These are phyloP conservation scores for Aspergillus saccharolyticus DNA, from an alignment of 495 filamentous ascomycete genomes.

Conservation along the genomic window DNA sequence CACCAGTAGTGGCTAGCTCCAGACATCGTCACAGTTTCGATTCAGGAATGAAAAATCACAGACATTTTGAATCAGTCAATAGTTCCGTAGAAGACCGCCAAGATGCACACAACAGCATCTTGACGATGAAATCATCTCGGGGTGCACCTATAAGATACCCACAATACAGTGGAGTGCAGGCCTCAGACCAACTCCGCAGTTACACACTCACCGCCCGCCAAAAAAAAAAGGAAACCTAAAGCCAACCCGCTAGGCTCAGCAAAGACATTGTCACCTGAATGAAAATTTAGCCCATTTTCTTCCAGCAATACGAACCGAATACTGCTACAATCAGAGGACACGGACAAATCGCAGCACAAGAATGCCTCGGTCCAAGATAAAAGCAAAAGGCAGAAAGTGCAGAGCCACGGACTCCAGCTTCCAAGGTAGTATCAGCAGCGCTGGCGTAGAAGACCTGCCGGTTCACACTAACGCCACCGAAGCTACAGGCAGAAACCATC, in stretches of 20 bases:
- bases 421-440: constrained; percentile 1
- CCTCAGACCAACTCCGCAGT: no score
- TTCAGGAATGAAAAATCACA: no score
- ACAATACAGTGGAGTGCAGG: neutral
- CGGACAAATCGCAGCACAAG: neutral
- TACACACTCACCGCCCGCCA: neutral
- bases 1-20: no score
- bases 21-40: no score
- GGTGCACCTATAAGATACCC: neutral
- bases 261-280: no score
- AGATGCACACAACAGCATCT: no score
- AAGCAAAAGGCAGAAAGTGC: neutral
- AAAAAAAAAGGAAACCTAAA: neutral
- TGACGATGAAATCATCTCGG: no score
- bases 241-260: no score
- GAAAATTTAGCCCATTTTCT: no score
- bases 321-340: neutral
- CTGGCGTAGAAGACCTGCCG: neutral
- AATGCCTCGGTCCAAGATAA: neutral
- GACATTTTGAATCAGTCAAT: no score
- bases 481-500: constrained; percentile 21
- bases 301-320: no score
- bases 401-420: neutral
- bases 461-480: constrained; percentile 2
- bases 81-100: no score